phyloP scores from a whole-genome alignment of 2,329 filamentous ascomycete genomes.

The Dissoconium aciculare region DNA sequence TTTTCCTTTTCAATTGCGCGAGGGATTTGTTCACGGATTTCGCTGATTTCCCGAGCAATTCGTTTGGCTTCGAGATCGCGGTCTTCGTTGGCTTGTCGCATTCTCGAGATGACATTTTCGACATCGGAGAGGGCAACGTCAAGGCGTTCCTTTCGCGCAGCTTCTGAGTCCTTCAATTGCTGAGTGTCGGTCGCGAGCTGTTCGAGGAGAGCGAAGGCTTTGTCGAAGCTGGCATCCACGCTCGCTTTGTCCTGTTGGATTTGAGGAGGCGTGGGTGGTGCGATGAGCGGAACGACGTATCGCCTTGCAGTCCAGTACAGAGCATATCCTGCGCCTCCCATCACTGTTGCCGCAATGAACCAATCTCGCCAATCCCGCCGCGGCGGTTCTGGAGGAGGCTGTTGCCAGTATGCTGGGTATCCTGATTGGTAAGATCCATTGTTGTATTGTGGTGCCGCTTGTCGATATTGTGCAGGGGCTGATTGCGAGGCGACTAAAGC shows the following conservation, averaged over 20 bases:
- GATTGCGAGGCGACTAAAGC: conserved; percentile 31
- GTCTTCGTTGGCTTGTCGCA: conserved; percentile 66
- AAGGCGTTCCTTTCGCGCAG: conserved; percentile 66
- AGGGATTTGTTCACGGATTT: conserved; percentile 71
- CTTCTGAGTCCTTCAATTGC: conserved; percentile 71
- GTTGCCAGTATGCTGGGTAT: conserved; percentile 34
- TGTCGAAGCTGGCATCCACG: conserved; percentile 86
- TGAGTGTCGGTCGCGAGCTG: conserved; percentile 85
- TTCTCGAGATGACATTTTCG: conserved; percentile 63
- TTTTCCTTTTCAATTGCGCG: conserved; percentile 80
- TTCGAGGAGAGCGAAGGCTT: conserved; percentile 79
- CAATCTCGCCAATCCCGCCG: conserved; percentile 93
- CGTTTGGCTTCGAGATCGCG: conserved; percentile 79
- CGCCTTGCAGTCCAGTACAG: conserved; percentile 81
- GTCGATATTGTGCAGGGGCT: conserved; percentile 27
- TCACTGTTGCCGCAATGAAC: conserved; percentile 98
- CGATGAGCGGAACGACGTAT: conserved; percentile 80
- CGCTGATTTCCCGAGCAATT: conserved; percentile 71
- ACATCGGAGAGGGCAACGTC: conserved; percentile 72
- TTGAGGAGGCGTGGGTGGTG: conserved; percentile 84
- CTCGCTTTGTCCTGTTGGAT: conserved; percentile 85
- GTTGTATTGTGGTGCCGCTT: conserved; percentile 21
- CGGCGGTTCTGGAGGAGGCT: conserved; percentile 46
- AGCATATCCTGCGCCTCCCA: conserved; percentile 77
- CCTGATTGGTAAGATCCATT: conserved; percentile 20